Conservation (phyloP, 345 rosid genomes). For the Populus alba region DNA sequence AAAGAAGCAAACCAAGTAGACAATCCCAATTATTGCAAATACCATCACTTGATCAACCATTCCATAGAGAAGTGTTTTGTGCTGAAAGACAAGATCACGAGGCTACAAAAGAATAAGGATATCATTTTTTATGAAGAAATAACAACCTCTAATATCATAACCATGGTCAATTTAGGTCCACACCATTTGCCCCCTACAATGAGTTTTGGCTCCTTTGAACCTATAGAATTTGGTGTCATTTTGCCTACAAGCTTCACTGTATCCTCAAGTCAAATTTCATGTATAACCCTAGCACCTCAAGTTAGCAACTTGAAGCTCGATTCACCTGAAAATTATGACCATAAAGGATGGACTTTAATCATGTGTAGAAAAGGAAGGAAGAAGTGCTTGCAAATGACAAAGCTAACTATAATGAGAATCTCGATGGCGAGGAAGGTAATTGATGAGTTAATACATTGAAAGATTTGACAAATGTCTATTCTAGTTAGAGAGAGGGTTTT, state of each 20-base stretch:
- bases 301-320: too few relatives aligned
- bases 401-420: not conserved
- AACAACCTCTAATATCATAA: not conserved
- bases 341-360: not conserved
- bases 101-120: too few relatives aligned
- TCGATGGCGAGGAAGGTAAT: too few relatives aligned
- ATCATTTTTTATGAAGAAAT: not conserved
- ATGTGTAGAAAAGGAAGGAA: not conserved
- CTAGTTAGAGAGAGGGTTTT: not conserved
- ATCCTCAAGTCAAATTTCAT: too few relatives aligned
- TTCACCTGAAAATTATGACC: not conserved
- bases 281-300: too few relatives aligned
- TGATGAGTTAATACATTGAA: too few relatives aligned
- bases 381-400: not conserved
- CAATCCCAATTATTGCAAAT: not conserved
- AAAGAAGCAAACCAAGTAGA: not conserved
- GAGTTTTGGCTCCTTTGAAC: not conserved
- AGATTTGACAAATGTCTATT: not conserved
- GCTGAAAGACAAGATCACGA: too few relatives aligned
- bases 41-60: too few relatives aligned
- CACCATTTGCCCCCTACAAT: not conserved
- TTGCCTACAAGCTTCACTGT: too few relatives aligned
- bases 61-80: too few relatives aligned
- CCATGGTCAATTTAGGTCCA: not conserved
- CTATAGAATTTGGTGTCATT: too few relatives aligned